Evolutionary conservation across 1,284 basidiomycete genomes (phyloP), one percentile per base, ranked within the genome.

Genomic region (Agroathelia rolfsii): DNA sequence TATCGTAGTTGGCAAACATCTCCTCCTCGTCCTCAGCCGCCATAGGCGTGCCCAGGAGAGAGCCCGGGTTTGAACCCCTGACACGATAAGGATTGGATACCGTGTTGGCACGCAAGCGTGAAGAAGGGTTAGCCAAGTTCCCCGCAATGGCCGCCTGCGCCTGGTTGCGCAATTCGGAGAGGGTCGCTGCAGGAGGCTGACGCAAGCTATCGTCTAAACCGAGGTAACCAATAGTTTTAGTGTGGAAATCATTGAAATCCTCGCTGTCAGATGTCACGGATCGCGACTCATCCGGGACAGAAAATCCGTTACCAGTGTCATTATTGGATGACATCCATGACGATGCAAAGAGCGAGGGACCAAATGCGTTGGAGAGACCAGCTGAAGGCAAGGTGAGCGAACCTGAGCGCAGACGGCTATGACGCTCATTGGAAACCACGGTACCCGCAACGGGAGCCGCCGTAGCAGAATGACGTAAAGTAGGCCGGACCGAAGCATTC

Each of bases 211-310:
- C 85, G 46, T 92, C 92, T 44, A 96, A 69, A 28, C 92, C 92
- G 33, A 96, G 81, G 54, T 95, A 95, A 56, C 93, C 90, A 41
- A 96, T 71, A 16, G 92, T 95, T 49, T 89, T 84, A 31, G 92
- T 85, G 50, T 90, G 85, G 53, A 88, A 86, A 37, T 92, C 85
- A 40, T 93, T 89, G 13, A 70, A 68, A 18, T 64, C 70, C n/a
- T 80, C 80, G 48, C 85, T 82, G 40, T 72, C 73, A 18, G 82
- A 84, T 30, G 76, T 74, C 32, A 81, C 76, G 25, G 81, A 85
- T 43, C 81, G 76, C 46, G 84, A 55, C 55, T 88, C 84, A 38
- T 87, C 83, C 43, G 86, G 59, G 42, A 75, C 64, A 24, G 76
- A 65, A 43, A 78, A 72, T 15, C 70, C 69, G 35, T 65, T 62